These are phyloP conservation scores for Amanita muscaria DNA, from an alignment of 768 basidiomycete species.

Conservation along the genomic window DNA sequence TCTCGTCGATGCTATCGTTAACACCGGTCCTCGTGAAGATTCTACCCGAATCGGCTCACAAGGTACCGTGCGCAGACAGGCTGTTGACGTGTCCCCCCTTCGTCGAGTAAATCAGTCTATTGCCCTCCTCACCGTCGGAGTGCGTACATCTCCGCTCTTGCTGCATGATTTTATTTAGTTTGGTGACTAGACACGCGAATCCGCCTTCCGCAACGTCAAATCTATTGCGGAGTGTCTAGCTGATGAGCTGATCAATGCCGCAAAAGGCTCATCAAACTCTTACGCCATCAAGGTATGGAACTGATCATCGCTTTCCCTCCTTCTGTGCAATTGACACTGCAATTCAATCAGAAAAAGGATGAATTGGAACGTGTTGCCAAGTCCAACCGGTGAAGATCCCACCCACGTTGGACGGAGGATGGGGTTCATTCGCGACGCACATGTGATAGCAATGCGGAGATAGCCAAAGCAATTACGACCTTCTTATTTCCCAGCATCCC, in stretches of 20 bases:
- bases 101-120: constrained; percentile 97
- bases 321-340: too few relatives aligned
- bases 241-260: constrained; percentile 99
- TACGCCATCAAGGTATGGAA: constrained; percentile 91
- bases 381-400: constrained; percentile 81
- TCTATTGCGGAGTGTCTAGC: constrained; percentile 98
- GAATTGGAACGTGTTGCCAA: constrained; percentile 99
- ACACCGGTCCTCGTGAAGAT: constrained; percentile 99
- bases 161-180: background rate
- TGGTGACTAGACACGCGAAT: constrained; percentile 99
- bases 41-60: constrained; percentile 99
- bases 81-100: constrained; percentile 98
- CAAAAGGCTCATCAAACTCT: constrained; percentile 99
- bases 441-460: too few relatives aligned
- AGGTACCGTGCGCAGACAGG: constrained; percentile 98
- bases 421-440: background rate
- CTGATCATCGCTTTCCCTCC: too few relatives aligned
- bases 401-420: background rate
- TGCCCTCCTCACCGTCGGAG: constrained; percentile 90
- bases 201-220: constrained; percentile 99
- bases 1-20: constrained; percentile 96
- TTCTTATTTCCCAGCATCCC: too few relatives aligned
- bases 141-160: constrained; percentile 33
- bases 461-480: too few relatives aligned
- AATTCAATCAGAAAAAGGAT: constrained; percentile 77